A percentile compares a stretch with the other conserved stretches of the same genome.
phyloP scores from a whole-genome alignment of 805 yeast genomes.

The Ascoidea rubescens region DNA sequence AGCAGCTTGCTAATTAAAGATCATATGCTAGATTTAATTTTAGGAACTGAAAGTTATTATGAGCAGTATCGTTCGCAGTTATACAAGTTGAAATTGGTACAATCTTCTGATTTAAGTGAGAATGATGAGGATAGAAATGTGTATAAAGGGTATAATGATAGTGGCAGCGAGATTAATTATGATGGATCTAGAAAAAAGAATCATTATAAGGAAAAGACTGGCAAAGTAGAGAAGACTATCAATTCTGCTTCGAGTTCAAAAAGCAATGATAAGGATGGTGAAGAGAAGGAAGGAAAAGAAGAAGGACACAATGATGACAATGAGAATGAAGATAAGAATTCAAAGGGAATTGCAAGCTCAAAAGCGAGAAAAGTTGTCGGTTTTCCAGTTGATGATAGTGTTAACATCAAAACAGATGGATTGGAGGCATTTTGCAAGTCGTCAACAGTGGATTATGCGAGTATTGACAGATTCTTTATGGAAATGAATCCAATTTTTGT shows the following conservation, averaged over 20 bases:
- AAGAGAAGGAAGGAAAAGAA: conserved; percentile 1
- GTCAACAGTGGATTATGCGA: neutral
- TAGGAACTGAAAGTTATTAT: conserved; percentile 64
- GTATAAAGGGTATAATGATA: neutral
- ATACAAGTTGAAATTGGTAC: conserved; percentile 29
- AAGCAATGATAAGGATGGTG: neutral
- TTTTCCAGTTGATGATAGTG: neutral
- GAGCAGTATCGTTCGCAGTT: conserved; percentile 52
- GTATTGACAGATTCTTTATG: neutral
- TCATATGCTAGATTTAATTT: conserved; percentile 64
- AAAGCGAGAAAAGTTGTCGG: neutral
- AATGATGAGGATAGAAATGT: neutral
- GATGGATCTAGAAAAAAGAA: neutral
- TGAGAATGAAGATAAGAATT: neutral
- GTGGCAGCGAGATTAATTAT: too few relatives aligned
- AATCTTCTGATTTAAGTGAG: neutral
- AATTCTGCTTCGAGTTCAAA: neutral
- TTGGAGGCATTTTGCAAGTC: neutral
- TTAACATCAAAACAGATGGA: neutral
- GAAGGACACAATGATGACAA: neutral
- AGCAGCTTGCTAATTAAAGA: conserved; percentile 52
- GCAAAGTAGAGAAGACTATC: neutral
- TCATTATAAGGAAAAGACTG: neutral
- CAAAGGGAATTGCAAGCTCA: neutral
- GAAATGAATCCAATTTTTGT: neutral